These are phyloP conservation scores for Arachnopeziza araneosa DNA, from an alignment of 2,329 filamentous ascomycete species.

Conservation along the genomic window DNA sequence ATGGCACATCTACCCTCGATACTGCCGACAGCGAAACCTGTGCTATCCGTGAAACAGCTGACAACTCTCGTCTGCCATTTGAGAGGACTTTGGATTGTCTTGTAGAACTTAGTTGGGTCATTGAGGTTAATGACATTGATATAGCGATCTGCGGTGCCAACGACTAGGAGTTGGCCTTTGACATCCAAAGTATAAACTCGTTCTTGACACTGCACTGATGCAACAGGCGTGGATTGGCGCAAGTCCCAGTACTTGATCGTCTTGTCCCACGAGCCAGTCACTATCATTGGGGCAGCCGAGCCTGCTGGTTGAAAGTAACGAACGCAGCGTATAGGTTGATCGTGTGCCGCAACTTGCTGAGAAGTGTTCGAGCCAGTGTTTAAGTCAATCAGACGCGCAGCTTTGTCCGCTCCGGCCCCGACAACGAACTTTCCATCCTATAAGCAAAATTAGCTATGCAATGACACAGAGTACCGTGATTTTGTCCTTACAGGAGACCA, in stretches of 20 bases:
- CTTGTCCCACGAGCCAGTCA: slow-evolving; percentile 92
- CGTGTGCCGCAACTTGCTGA: slow-evolving; percentile 75
- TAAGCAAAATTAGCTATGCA: slow-evolving; percentile 5
- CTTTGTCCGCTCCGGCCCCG: slow-evolving; percentile 86
- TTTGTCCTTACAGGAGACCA: slow-evolving; percentile 71
- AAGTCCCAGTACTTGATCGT: slow-evolving; percentile 87
- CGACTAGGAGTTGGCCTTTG: slow-evolving; percentile 78
- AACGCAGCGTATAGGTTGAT: slow-evolving; percentile 73
- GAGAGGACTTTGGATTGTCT: slow-evolving; percentile 88
- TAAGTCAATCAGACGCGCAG: slow-evolving; percentile 82
- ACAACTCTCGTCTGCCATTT: slow-evolving; percentile 98
- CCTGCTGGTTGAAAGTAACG: slow-evolving; percentile 67
- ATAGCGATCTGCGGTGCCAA: slow-evolving; percentile 90
- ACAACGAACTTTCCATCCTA: slow-evolving; percentile 89
- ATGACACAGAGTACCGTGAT: too few relatives aligned
- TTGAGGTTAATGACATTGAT: slow-evolving; percentile 93
- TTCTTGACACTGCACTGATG: slow-evolving; percentile 63
- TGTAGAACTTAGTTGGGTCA: slow-evolving; percentile 87
- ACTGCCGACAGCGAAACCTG: slow-evolving; percentile 89
- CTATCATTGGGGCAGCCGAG: slow-evolving; percentile 67
- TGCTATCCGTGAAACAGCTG: slow-evolving; percentile 88
- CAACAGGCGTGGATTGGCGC: slow-evolving; percentile 59
- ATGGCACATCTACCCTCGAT: slow-evolving; percentile 97
- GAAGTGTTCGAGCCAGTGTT: slow-evolving; percentile 53
- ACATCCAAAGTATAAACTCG: slow-evolving; percentile 90